A percentile compares a stretch with the other conserved stretches of the same genome.
Evolutionary conservation across 352 stramenopile species (phyloP).

Genomic region (Phytopythium vexans): DNA sequence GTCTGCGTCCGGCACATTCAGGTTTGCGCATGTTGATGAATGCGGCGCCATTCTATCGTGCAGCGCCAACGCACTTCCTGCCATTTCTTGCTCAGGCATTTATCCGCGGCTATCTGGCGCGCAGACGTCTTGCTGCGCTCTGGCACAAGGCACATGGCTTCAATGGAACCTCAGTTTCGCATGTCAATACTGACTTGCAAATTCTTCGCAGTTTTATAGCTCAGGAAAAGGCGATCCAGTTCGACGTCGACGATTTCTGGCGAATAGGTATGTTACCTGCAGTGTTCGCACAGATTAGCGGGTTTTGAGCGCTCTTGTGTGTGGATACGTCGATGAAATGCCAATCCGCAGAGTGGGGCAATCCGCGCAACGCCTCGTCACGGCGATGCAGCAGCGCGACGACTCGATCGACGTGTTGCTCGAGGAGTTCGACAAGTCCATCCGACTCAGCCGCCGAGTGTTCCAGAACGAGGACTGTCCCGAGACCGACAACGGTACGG

Average conservation of each 20-base stretch:
- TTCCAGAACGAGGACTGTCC: slow-evolving; percentile 34
- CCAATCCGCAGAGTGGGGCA: slow-evolving; percentile 42
- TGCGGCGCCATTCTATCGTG: too few species aligned
- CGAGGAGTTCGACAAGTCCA: slow-evolving; percentile 65
- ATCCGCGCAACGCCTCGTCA: slow-evolving; percentile 53
- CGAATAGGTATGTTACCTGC: slow-evolving; percentile 34
- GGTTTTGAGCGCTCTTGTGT: too few species aligned
- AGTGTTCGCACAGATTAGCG: too few species aligned
- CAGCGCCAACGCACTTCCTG: neutral
- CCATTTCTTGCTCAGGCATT: slow-evolving; percentile 11
- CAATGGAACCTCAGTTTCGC: neutral
- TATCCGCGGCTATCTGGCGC: slow-evolving; percentile 30
- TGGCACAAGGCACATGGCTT: slow-evolving; percentile 26
- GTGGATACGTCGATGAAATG: too few species aligned
- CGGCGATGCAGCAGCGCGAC: slow-evolving; percentile 52
- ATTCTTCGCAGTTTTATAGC: slow-evolving; percentile 53
- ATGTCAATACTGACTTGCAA: neutral
- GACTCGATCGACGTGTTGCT: slow-evolving; percentile 85
- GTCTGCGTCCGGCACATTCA: slow-evolving; percentile 56
- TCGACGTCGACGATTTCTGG: slow-evolving; percentile 58
- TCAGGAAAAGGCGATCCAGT: slow-evolving; percentile 50
- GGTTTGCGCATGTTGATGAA: slow-evolving; percentile 12
- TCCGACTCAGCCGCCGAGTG: slow-evolving; percentile 61
- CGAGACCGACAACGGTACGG: slow-evolving; percentile 31
- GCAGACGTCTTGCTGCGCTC: slow-evolving; percentile 14